Conservation (phyloP, 2,329 filamentous ascomycete genomes). For the Neofusicoccum kwambonambiense region DNA sequence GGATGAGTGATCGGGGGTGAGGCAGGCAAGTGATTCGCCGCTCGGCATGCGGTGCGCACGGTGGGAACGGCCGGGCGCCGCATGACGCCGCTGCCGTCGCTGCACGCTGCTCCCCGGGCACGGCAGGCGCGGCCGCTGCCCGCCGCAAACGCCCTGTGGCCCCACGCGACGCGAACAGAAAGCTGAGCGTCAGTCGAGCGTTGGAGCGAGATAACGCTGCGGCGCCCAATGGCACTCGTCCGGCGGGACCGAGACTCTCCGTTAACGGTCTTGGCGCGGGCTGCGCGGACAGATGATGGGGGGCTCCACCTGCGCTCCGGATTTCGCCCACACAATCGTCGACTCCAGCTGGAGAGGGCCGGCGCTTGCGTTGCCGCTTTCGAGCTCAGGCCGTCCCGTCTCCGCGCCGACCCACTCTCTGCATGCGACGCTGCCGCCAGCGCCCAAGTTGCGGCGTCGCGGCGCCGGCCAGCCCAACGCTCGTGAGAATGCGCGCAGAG, state of each 20-base stretch:
- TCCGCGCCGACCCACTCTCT: constrained; percentile 3
- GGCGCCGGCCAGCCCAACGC: background rate
- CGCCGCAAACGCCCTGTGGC: no score
- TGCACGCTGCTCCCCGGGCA: background rate
- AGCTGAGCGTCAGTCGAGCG: constrained; percentile 1
- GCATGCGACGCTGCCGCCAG: background rate
- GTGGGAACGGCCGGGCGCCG: background rate
- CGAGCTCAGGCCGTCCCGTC: constrained; percentile 1
- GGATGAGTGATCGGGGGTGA: background rate
- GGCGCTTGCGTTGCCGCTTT: constrained; percentile 8
- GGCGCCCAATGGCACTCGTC: background rate
- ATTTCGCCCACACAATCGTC: constrained; percentile 1
- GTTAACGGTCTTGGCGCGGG: constrained; percentile 1
- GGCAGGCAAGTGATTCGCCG: background rate
- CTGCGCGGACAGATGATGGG: background rate
- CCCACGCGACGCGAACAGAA: background rate
- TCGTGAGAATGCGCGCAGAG: background rate
- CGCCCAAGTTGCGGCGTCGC: background rate
- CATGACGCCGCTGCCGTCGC: constrained; percentile 2
- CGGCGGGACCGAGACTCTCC: background rate
- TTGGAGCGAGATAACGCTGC: background rate
- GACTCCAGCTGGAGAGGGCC: background rate
- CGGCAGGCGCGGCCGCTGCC: no score
- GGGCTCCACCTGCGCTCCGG: constrained; percentile 6
- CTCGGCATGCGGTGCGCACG: background rate